Conservation (phyloP, 2,329 filamentous ascomycete species). For the Trichophyton rubrum region DNA sequence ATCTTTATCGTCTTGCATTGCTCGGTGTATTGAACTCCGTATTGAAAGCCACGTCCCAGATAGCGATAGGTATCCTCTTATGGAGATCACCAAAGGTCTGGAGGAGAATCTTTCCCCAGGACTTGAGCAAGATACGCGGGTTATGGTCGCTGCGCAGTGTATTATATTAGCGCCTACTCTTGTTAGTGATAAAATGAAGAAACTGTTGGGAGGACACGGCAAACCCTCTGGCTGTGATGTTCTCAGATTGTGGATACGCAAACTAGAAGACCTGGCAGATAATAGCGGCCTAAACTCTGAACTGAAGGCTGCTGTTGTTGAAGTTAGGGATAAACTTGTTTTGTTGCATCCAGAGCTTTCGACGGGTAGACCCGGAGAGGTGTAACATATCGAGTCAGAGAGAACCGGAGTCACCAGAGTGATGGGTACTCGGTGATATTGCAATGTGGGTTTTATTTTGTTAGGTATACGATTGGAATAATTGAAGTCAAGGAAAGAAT, state of each 20-base stretch:
- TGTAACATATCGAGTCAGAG: background rate
- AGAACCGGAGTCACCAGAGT: too few relatives aligned
- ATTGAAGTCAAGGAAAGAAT: too few relatives aligned
- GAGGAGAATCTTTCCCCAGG: background rate
- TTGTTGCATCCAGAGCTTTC: background rate
- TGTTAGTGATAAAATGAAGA: background rate
- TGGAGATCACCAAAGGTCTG: background rate
- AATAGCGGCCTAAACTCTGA: background rate
- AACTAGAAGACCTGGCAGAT: background rate
- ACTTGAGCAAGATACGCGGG: conserved; percentile 1
- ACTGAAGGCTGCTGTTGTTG: background rate
- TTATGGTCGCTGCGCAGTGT: conserved; percentile 6
- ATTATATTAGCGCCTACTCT: background rate
- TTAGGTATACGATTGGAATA: too few relatives aligned
- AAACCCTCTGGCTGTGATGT: background rate
- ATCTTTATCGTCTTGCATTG: background rate
- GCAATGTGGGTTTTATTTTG: too few relatives aligned
- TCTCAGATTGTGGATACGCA: background rate
- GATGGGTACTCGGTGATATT: too few relatives aligned
- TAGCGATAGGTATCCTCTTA: background rate
- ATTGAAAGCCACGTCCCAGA: background rate
- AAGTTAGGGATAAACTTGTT: background rate
- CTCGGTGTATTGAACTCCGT: background rate
- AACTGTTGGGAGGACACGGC: background rate
- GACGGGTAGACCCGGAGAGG: background rate